phyloP scores from a whole-genome alignment of 1,284 basidiomycete species.

The Rhodotorula sp. region DNA sequence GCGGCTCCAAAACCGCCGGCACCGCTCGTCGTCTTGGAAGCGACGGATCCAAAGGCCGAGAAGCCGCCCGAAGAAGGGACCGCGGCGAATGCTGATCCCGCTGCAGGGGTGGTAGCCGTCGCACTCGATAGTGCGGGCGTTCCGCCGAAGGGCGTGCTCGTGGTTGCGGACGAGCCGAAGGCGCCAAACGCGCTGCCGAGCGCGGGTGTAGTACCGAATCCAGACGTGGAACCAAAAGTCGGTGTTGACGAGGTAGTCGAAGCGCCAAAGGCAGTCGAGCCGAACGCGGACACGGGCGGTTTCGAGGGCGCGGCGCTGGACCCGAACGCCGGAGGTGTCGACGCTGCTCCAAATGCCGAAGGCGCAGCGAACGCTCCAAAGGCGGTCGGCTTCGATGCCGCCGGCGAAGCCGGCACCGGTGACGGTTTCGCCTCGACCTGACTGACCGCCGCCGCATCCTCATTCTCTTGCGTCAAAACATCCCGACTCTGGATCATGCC shows the following conservation, averaged over 20 bases:
- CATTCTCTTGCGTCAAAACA: slow-evolving; percentile 27
- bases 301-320: background rate
- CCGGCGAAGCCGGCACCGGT: background rate
- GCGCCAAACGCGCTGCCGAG: background rate
- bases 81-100: slow-evolving; percentile 14
- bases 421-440: slow-evolving; percentile 21
- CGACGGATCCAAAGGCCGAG: slow-evolving; percentile 8
- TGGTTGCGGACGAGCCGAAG: background rate
- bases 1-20: background rate
- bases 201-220: background rate
- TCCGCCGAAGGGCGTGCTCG: background rate
- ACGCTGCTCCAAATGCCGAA: slow-evolving; percentile 13
- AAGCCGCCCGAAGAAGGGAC: background rate
- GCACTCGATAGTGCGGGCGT: background rate
- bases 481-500: slow-evolving; percentile 48
- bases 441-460: slow-evolving; percentile 5
- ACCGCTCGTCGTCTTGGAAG: background rate
- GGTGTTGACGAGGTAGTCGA: slow-evolving; percentile 1
- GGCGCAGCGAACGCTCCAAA: slow-evolving; percentile 30
- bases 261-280: slow-evolving; percentile 6
- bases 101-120: background rate
- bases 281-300: background rate
- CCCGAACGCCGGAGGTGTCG: background rate
- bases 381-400: slow-evolving; percentile 9
- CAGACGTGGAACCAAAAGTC: slow-evolving; percentile 19